Percentiles rank a stretch among this genome's conserved stretches.
These are phyloP conservation scores for Trypanosoma scelopori DNA, from an alignment of 208 protist species.

Conservation along the genomic window DNA sequence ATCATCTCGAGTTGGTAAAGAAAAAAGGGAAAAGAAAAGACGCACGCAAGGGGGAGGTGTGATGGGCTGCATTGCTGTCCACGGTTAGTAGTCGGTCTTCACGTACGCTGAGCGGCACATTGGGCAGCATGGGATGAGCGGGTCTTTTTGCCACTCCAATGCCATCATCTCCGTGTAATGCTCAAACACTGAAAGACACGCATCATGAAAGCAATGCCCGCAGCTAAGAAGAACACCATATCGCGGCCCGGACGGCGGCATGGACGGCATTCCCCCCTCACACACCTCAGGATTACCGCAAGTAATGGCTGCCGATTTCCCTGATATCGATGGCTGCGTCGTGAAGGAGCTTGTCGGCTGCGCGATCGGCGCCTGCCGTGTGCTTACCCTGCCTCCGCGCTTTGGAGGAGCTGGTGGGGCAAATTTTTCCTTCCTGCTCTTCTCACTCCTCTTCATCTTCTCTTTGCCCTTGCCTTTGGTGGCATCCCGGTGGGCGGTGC, in stretches of 20 bases:
- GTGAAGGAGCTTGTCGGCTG: background rate
- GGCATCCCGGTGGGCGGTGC: slow-evolving; percentile 17
- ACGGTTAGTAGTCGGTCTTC: slow-evolving; percentile 56
- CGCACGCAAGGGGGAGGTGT: no score
- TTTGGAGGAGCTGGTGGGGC: background rate
- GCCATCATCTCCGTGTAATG: slow-evolving; percentile 54
- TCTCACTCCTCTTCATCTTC: no score
- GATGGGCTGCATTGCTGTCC: no score
- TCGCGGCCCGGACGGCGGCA: slow-evolving; percentile 4
- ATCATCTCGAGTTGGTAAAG: background rate
- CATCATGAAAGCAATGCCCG: slow-evolving; percentile 77
- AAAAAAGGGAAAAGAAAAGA: slow-evolving; percentile 22
- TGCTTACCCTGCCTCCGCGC: background rate
- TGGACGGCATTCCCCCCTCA: background rate
- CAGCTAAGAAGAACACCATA: slow-evolving; percentile 79
- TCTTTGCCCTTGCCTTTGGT: background rate
- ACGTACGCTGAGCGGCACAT: slow-evolving; percentile 81
- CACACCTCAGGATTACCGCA: background rate
- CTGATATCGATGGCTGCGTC: background rate
- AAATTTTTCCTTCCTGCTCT: background rate
- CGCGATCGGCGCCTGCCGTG: background rate
- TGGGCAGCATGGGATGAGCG: slow-evolving; percentile 52
- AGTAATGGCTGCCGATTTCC: background rate
- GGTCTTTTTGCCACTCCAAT: slow-evolving; percentile 16
- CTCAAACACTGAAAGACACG: slow-evolving; percentile 78